Conservation (phyloP, 129 eudicot species). For the Gnaphalium uliginosum region DNA sequence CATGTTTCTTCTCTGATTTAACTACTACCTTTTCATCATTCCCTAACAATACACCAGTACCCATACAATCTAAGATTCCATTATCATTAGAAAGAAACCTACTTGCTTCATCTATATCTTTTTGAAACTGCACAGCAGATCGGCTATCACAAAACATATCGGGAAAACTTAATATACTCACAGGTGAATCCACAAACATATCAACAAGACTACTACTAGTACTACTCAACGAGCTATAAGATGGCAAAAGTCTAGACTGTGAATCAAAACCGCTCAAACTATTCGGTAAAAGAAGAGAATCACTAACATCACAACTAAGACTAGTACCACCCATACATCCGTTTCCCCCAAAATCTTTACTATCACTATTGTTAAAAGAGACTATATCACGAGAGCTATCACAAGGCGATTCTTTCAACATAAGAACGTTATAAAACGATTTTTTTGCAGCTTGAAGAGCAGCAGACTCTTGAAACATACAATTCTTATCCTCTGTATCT, state of each 20-base stretch:
- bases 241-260: constrained; percentile 38
- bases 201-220: constrained; percentile 38
- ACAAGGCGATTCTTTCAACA: constrained; percentile 42
- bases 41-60: background rate
- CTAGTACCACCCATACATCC: constrained; percentile 18
- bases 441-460: constrained; percentile 88
- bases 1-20: constrained; percentile 36
- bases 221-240: constrained; percentile 42
- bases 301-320: constrained; percentile 33
- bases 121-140: constrained; percentile 46
- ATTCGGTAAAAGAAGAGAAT: constrained; percentile 11
- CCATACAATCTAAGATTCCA: constrained; percentile 29
- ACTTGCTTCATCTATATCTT: constrained; percentile 60
- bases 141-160: constrained; percentile 52
- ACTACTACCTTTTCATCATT: constrained; percentile 26
- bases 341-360: background rate
- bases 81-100: constrained; percentile 48
- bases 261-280: constrained; percentile 21
- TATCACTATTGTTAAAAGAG: constrained; percentile 11
- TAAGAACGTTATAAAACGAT: constrained; percentile 67
- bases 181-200: constrained; percentile 66
- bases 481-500: constrained; percentile 66
- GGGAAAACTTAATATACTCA: constrained; percentile 58
- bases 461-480: constrained; percentile 74
- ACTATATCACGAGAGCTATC: constrained; percentile 4